Percentiles rank a stretch among this genome's conserved stretches.
Conservation (phyloP, 2,329 filamentous ascomycete genomes). For the Pseudopithomyces maydicus region DNA sequence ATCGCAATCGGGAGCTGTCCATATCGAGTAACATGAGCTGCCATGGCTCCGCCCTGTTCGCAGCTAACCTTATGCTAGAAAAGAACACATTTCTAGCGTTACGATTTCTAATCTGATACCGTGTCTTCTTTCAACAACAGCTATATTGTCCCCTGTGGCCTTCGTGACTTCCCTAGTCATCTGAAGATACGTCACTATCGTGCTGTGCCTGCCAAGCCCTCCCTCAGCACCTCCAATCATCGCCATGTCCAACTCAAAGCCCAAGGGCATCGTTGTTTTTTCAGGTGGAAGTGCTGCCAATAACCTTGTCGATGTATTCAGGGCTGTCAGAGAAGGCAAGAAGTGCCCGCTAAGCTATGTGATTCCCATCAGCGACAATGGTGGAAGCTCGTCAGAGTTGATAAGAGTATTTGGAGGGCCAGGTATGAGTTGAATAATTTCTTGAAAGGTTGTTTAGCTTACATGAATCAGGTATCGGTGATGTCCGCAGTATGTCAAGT, state of each 20-base stretch:
- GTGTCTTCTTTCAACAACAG: conserved; percentile 23
- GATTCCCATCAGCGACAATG: conserved; percentile 95
- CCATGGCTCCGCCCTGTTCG: conserved; percentile 30
- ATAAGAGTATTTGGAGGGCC: conserved; percentile 95
- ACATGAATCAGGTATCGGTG: conserved; percentile 62
- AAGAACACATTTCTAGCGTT: conserved; percentile 13
- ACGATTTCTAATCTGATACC: conserved; percentile 21
- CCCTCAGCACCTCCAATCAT: conserved; percentile 19
- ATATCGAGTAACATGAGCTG: conserved; percentile 15
- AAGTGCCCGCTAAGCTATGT: conserved; percentile 77
- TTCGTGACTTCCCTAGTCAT: conserved; percentile 11
- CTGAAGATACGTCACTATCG: conserved; percentile 15
- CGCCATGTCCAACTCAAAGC: conserved; percentile 31
- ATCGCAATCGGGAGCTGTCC: conserved; percentile 13
- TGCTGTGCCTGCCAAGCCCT: conserved; percentile 21
- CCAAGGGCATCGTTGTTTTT: conserved; percentile 76
- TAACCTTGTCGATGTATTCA: conserved; percentile 89
- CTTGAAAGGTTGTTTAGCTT: neutral
- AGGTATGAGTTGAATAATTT: conserved; percentile 58
- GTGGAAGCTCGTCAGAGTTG: conserved; percentile 89
- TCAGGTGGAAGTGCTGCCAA: conserved; percentile 95
- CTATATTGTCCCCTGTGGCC: conserved; percentile 17
- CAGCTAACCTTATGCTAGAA: conserved; percentile 16
- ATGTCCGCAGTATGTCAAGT: conserved; percentile 69
- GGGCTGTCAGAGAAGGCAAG: conserved; percentile 63